Conservation (phyloP, 2,329 filamentous ascomycete genomes). For the Furcasterigmium sp. region DNA sequence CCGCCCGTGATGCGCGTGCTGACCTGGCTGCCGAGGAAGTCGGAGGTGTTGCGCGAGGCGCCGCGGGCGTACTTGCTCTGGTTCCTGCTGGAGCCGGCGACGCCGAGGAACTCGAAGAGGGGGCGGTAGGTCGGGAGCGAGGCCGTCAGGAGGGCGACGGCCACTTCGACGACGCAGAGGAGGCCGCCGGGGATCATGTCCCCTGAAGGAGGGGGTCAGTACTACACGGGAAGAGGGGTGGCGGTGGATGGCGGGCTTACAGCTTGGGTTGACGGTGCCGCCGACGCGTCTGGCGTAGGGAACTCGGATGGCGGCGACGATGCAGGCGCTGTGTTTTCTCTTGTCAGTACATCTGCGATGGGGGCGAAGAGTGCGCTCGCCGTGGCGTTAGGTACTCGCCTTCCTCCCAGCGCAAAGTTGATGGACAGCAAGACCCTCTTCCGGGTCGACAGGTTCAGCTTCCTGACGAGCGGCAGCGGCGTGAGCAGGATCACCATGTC, state of each 20-base stretch:
- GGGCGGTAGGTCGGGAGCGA: constrained; percentile 4
- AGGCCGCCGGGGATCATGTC: constrained; percentile 5
- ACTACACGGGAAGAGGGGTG: too few relatives aligned
- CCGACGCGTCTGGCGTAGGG: constrained; percentile 5
- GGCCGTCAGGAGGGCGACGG: constrained; percentile 2
- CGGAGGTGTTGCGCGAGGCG: neutral
- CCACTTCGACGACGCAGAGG: constrained; percentile 6
- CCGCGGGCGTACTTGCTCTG: neutral
- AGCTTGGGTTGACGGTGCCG: constrained; percentile 5
- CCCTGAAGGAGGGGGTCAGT: too few relatives aligned
- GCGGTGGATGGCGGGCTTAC: too few relatives aligned
- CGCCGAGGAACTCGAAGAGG: neutral
- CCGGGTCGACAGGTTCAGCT: constrained; percentile 3
- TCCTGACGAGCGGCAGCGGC: constrained; percentile 1
- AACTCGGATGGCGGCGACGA: constrained; percentile 4
- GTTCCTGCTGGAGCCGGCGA: neutral
- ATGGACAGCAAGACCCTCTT: constrained; percentile 4
- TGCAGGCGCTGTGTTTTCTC: neutral
- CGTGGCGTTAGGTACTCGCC: too few relatives aligned
- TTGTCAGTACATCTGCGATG: neutral
- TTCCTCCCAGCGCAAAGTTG: constrained; percentile 6
- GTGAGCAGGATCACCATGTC: constrained; percentile 3
- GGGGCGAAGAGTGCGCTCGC: too few relatives aligned
- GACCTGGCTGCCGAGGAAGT: constrained; percentile 1
- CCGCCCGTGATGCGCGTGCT: constrained; percentile 5